Percentiles rank a stretch among this genome's conserved stretches.
These are phyloP conservation scores for Xylariaceae sp. DNA, from an alignment of 2,329 filamentous ascomycete species.

Conservation along the genomic window DNA sequence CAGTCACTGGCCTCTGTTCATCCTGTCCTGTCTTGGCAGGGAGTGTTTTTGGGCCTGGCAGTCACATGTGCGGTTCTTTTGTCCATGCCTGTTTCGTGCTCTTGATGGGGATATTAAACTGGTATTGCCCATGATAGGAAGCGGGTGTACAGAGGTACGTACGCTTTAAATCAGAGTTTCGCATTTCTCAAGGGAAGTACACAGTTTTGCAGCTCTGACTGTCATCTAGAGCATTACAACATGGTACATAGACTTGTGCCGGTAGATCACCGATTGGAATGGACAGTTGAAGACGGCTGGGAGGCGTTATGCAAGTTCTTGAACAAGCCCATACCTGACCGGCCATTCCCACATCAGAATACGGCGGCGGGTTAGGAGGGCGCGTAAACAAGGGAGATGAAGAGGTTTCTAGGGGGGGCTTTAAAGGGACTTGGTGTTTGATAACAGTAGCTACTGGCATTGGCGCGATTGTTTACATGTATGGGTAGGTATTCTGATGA, in stretches of 20 bases:
- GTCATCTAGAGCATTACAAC: conserved; percentile 29
- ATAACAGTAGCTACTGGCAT: too few species aligned
- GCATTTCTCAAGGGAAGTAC: background rate
- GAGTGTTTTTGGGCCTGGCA: conserved; percentile 30
- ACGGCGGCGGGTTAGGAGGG: too few species aligned
- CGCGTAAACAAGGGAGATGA: too few species aligned
- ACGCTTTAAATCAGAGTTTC: background rate
- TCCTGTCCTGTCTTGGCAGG: conserved; percentile 27
- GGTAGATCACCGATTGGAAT: conserved; percentile 2
- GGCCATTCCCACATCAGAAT: conserved; percentile 5
- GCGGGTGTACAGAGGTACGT: conserved; percentile 29
- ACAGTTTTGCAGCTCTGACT: background rate
- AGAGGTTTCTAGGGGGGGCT: too few species aligned
- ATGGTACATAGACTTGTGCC: conserved; percentile 34
- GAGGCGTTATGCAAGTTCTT: conserved; percentile 7
- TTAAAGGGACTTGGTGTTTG: too few species aligned
- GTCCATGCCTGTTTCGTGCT: background rate
- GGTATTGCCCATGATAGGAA: conserved; percentile 26
- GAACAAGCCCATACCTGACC: conserved; percentile 2
- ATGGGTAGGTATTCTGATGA: too few species aligned
- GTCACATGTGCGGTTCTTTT: background rate
- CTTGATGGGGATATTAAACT: conserved; percentile 27
- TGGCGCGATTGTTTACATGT: too few species aligned
- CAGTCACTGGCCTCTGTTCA: conserved; percentile 25
- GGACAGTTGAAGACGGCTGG: conserved; percentile 7